Evolutionary conservation across 495 filamentous ascomycete genomes (phyloP), one percentile per base, ranked within the genome.

Genomic region (Astrothelium subdiscretum): DNA sequence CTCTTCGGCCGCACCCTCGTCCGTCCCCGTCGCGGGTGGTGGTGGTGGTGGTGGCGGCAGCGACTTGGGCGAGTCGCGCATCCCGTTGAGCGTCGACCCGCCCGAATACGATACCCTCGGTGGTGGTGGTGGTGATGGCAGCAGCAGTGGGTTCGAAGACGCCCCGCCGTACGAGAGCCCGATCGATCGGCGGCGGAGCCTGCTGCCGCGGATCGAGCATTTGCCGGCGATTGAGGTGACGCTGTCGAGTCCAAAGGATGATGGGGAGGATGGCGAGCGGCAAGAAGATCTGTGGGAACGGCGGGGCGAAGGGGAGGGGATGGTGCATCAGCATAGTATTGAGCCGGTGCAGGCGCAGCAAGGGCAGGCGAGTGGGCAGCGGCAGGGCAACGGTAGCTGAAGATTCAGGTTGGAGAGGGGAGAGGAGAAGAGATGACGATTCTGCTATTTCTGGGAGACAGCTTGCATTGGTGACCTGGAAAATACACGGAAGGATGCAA

Each of bases 121-220:
- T 3, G 42, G 42, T 4, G 67, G 64, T n/a, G n/a, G n/a, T n/a
- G n/a, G n/a, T n/a, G n/a, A n/a, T n/a, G n/a, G n/a, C n/a, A n/a
- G n/a, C n/a, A 38, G 15, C 15, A 38, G 8, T 15, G 59, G 35
- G 2, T 65, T 61, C 29, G 68, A 68, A 38, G 68, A 70, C 8
- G 68, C 67, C 22, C 68, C 68, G 57, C 68, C 68, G 24, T 70
- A 70, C 31, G 66, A 65, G 24, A 69, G 67, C 12, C 68, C 68
- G 0, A 32, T 67, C 6, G 48, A 54, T 12, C 48, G 48, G 24
- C 48, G 48, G n/a, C 20, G 48, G 48, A 54, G 48, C 24, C 48
- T 54, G 22, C 24, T 54, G 24, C 48, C 48, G 6, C 20, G 48
- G 6, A 54, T 54, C 15, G 48, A 54, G 48, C 48, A 29, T 26